Base-by-base conservation (phyloP, 805 yeast species). In the Candida boidinii region DNA sequence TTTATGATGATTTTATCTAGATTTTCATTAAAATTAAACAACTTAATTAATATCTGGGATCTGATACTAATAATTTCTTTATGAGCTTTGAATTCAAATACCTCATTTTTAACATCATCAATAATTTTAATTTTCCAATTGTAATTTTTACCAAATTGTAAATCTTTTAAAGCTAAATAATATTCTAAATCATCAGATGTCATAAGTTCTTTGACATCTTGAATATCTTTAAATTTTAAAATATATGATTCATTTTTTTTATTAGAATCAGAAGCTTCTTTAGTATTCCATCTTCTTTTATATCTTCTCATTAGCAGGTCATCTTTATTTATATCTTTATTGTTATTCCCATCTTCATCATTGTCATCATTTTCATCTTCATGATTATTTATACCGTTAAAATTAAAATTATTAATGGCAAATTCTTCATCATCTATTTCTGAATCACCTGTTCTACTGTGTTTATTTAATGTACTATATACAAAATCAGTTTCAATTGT, bases 141-240 rank as follows among this genome's bases (percentile, higher is more conserved):
- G 28, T 39, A 46, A 26, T 16, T 29, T 24, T 48, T 48, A 4
- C 31, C 31, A 12, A 23, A 24, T 0, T 30, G 21, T 17, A 43
- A 28, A 9, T 8, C 45, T 17, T 39, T 42, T 39, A 50, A 21
- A 0, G 44, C 18, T 8, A 50, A 28, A 43, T 43, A 41, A 19
- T 49, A 49, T 15, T 49, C 54, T 13, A 50, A 28, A 17, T 53
- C 55, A 26, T 54, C 60, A 1, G 49, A 39, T 19, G 54, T 50
- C n/a, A 68, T 46, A 10, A 68, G 39, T 28, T 67, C 68, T n/a
- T 56, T 53, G 5, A 40, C 20, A 11, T 16, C 29, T 5, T 26
- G 23, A 4, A 17, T 25, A 14, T 38, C 37, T 3, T 26, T 30
- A 14, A 30, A 18, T 7, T 34, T 15, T n/a, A 36, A 15, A 10